Conservation (phyloP, 1,139 yeast genomes). For the Saccharomyces hybrid region DNA sequence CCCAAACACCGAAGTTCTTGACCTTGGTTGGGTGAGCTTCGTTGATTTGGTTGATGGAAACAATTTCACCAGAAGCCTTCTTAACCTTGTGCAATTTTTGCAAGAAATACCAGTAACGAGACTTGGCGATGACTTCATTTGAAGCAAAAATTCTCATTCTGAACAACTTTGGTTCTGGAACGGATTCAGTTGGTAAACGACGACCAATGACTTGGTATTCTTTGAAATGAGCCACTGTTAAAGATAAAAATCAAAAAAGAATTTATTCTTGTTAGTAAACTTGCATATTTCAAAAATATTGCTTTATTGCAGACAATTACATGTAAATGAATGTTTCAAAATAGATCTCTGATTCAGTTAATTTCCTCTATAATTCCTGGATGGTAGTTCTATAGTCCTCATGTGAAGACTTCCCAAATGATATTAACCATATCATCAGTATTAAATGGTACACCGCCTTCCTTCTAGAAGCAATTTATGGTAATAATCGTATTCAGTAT, state of each 20-base stretch:
- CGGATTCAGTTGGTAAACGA: constrained; percentile 97
- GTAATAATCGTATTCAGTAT: neutral
- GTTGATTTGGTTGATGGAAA: constrained; percentile 80
- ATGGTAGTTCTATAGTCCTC: neutral
- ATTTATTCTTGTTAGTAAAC: constrained; percentile 5
- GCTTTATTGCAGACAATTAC: neutral
- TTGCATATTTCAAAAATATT: too few species aligned
- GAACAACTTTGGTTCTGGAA: constrained; percentile 99
- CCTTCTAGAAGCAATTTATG: neutral
- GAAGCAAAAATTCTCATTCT: constrained; percentile 99
- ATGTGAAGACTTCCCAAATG: neutral
- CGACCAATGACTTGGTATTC: constrained; percentile 99
- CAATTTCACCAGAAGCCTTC: constrained; percentile 99
- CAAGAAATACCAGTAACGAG: constrained; percentile 99
- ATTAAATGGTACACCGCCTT: neutral
- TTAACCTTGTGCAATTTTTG: constrained; percentile 98
- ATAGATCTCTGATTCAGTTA: neutral
- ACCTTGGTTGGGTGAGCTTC: constrained; percentile 98
- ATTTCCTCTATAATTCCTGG: too few species aligned
- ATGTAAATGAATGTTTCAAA: neutral
- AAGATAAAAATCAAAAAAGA: constrained; percentile 18
- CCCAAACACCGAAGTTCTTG: constrained; percentile 99
- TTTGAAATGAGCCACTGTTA: constrained; percentile 79
- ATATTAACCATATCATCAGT: too few species aligned
- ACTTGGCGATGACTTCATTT: constrained; percentile 97